Base-by-base conservation (phyloP, 2,329 filamentous ascomycete species). In the Penicillium sp. region DNA sequence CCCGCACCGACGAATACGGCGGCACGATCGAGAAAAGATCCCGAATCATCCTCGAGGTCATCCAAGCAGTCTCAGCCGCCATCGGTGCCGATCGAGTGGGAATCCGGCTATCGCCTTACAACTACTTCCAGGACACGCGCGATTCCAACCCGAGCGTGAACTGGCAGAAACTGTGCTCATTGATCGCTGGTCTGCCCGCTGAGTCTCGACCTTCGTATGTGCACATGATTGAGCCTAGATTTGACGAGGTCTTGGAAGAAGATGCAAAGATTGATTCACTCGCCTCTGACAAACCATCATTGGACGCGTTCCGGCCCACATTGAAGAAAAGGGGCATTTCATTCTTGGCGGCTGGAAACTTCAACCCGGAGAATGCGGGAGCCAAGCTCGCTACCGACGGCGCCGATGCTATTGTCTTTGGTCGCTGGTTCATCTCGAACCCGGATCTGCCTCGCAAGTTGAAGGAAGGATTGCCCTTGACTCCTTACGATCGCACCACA, bases 31-130 rank as follows among this genome's bases (percentile, higher is more conserved):
- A 78, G 71, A 80, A 82, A 59, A 74, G 84, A 55, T 62, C 77
- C 48, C 68, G 81, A 16, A 80, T 86, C 56, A 76, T 72, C 0
- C 54, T 85, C 8, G 83, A 86, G 60, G 78, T 83, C 14, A 72
- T 81, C 0, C 75, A 80, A 40, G 81, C 81, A 0, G 78, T 84
- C 3, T 70, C 73, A 0, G 70, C 74, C 0, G 79, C 81, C 0
- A 65, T 71, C 11, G 66, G 69, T n/a, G 67, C 79, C 0, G 79
- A 86, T 1, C 75, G 75, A 11, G 77, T 80, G 2, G 83, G 78
- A 1, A 80, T 88, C 29, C 80, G 86, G 1, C 69, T 90, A 4
- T 83, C 78, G 2, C 87, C 86, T 0, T 88, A 81, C 73, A 82
- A 79, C 47, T 71, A 72, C 0, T 89, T 85, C 72, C 84, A 89